phyloP scores from a whole-genome alignment of 306 rosid genomes.

The Lotus japonicus region DNA sequence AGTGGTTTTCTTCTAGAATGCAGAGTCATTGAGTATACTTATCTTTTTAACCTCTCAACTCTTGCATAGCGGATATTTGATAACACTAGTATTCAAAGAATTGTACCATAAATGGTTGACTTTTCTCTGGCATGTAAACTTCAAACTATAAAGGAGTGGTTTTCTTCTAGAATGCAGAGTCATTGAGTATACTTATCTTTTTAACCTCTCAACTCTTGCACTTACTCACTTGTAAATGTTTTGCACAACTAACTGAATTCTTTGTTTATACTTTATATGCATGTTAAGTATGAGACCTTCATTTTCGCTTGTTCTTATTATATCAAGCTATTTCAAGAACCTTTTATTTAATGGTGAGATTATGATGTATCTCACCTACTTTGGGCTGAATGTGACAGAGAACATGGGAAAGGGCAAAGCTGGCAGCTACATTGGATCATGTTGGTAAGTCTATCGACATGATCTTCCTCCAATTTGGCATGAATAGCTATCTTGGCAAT shows the following conservation, averaged over 20 bases:
- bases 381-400: constrained; percentile 49
- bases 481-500: background rate
- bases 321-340: background rate
- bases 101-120: background rate
- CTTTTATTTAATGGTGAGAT: background rate
- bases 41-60: no score
- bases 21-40: no score
- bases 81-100: no score
- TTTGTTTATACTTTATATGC: background rate
- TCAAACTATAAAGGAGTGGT: background rate
- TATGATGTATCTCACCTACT: background rate
- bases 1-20: no score
- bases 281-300: background rate
- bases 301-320: background rate
- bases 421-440: constrained; percentile 82
- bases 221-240: background rate
- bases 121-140: background rate
- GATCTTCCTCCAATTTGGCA: constrained; percentile 15
- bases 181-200: background rate
- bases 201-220: background rate
- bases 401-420: constrained; percentile 94
- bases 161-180: background rate
- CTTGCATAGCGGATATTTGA: no score
- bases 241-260: background rate
- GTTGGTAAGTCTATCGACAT: constrained; percentile 52